phyloP scores from a whole-genome alignment of 139 green algal genomes.

The Zygnema circumcarinatum region DNA sequence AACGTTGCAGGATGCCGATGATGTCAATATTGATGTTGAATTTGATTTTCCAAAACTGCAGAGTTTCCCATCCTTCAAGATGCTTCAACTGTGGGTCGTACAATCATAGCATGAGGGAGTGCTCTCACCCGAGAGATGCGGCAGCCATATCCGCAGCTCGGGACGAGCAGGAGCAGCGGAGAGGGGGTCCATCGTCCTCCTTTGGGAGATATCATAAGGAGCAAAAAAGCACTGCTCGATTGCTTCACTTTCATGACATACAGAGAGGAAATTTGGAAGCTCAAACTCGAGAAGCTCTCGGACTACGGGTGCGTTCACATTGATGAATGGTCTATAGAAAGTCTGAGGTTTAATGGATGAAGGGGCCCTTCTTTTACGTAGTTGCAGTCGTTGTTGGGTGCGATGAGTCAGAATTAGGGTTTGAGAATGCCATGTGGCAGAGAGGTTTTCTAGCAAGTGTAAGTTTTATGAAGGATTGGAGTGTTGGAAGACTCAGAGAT shows the following conservation, averaged over 20 bases:
- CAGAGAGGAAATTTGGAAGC: neutral
- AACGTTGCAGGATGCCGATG: too few species aligned
- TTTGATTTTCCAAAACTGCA: neutral
- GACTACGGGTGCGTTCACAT: neutral
- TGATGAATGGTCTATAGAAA: neutral
- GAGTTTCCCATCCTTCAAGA: neutral
- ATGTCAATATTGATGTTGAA: too few species aligned
- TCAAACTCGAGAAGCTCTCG: neutral
- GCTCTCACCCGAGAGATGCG: neutral
- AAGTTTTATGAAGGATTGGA: too few species aligned
- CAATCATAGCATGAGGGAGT: constrained; percentile 2
- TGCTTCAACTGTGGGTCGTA: constrained; percentile 25
- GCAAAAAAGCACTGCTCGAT: neutral
- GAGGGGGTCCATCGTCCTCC: neutral
- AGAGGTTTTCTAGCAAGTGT: neutral
- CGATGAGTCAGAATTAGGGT: too few species aligned
- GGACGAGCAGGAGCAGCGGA: neutral
- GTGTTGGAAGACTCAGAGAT: too few species aligned
- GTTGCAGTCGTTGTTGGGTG: too few species aligned
- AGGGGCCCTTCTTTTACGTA: too few species aligned
- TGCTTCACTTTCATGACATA: neutral
- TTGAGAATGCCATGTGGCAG: neutral
- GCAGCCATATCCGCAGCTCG: neutral
- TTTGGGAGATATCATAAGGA: neutral
- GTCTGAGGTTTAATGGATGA: neutral